Evolutionary conservation across 192 early-diverging fungal genomes (phyloP).

Genomic region (Funneliformis mosseae): DNA sequence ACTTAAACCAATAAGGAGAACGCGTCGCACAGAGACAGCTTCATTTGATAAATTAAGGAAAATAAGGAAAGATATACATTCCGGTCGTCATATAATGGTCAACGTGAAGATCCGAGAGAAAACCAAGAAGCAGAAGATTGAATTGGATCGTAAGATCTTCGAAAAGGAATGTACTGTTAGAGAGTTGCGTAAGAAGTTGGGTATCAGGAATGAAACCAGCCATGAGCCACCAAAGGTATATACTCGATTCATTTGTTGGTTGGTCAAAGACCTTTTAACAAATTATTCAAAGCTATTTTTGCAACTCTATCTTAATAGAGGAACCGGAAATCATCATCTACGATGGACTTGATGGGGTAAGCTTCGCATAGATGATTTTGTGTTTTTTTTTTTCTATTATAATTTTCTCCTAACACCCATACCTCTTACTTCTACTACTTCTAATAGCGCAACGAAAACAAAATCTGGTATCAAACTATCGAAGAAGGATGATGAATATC

Average conservation of each 20-base stretch:
- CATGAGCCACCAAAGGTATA: neutral
- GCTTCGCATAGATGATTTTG: constrained; percentile 2
- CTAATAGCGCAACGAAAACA: constrained; percentile 57
- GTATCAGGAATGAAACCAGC: constrained; percentile 61
- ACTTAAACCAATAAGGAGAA: constrained; percentile 84
- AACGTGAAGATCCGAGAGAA: constrained; percentile 80
- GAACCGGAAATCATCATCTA: constrained; percentile 47
- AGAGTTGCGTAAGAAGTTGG: constrained; percentile 66
- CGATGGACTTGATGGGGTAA: constrained; percentile 44
- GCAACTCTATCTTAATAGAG: constrained; percentile 30
- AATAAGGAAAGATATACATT: constrained; percentile 78
- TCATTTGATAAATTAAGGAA: constrained; percentile 84
- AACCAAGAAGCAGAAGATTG: constrained; percentile 70
- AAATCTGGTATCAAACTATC: constrained; percentile 59
- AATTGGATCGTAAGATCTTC: constrained; percentile 78
- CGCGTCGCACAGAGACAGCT: constrained; percentile 80
- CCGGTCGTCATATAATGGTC: constrained; percentile 75
- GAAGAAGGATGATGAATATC: constrained; percentile 42
- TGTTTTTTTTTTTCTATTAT: neutral
- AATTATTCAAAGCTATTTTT: constrained; percentile 45
- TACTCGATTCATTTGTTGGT: neutral
- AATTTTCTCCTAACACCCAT: neutral
- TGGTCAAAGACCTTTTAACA: neutral
- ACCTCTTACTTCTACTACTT: neutral
- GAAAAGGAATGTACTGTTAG: constrained; percentile 65